A percentile compares a stretch with the other conserved stretches of the same genome.
Conservation (phyloP, 169 alveolate species). For the Condylostoma magnum region DNA sequence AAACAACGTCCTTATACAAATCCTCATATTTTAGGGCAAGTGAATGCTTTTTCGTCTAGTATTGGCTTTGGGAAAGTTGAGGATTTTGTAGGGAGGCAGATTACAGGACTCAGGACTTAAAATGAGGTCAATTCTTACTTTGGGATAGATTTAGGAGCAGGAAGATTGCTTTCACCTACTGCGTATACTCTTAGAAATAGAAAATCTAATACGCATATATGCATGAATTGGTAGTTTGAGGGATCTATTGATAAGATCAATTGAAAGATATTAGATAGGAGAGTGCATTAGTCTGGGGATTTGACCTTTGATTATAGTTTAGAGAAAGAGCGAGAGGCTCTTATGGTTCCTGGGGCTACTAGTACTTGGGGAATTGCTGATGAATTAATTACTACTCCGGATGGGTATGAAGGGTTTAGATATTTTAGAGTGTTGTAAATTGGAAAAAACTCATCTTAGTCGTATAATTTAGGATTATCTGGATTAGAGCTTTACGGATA, state of each 20-base stretch:
- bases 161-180: slow-evolving; percentile 62
- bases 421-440: slow-evolving; percentile 69
- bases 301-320: slow-evolving; percentile 16
- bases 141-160: slow-evolving; percentile 81
- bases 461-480: slow-evolving; percentile 65
- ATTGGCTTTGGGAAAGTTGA: slow-evolving; percentile 67
- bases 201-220: slow-evolving; percentile 62
- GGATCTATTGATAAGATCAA: slow-evolving; percentile 68
- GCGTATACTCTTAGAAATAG: slow-evolving; percentile 78
- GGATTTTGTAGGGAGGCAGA: slow-evolving; percentile 74
- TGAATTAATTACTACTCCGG: too few relatives aligned
- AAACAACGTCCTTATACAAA: slow-evolving; percentile 52
- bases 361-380: slow-evolving; percentile 82
- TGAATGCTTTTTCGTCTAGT: slow-evolving; percentile 67
- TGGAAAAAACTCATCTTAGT: slow-evolving; percentile 72
- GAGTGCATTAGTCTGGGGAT: slow-evolving; percentile 50
- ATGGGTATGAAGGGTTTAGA: slow-evolving; percentile 65
- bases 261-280: slow-evolving; percentile 68
- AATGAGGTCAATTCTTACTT: slow-evolving; percentile 76
- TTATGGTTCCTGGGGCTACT: slow-evolving; percentile 62
- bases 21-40: slow-evolving; percentile 71
- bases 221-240: slow-evolving; percentile 77
- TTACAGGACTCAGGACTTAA: slow-evolving; percentile 62
- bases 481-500: slow-evolving; percentile 85
- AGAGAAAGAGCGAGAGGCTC: slow-evolving; percentile 45